These are phyloP conservation scores for Carex myosuroides DNA, from an alignment of 176 grass and related monocot genomes.

Conservation along the genomic window DNA sequence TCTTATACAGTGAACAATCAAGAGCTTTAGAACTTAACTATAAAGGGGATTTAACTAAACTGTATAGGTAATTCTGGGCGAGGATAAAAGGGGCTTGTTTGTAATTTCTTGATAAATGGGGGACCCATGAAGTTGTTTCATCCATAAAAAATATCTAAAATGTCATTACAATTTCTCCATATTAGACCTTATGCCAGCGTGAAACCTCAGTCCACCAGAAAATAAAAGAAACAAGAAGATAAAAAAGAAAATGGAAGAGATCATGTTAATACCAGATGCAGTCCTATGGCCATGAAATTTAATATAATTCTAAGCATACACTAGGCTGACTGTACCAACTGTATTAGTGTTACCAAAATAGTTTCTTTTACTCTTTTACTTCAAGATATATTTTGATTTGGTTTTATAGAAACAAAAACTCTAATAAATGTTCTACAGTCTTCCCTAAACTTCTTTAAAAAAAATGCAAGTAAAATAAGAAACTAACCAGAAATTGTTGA, in stretches of 20 bases:
- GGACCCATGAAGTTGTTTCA: background rate
- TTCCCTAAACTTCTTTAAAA: background rate
- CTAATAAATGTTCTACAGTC: background rate
- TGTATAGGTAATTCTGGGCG: background rate
- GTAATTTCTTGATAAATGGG: background rate
- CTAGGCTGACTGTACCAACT: background rate
- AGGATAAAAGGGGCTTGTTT: background rate
- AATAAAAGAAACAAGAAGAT: background rate
- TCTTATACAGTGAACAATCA: background rate
- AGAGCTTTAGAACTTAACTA: background rate
- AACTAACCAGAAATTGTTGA: slow-evolving; percentile 44
- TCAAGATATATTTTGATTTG: background rate
- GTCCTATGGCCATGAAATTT: background rate
- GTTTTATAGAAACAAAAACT: background rate
- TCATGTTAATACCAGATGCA: background rate
- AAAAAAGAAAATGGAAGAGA: background rate
- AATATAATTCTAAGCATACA: background rate
- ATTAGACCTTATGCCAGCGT: background rate
- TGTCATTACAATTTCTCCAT: background rate
- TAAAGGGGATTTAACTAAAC: background rate
- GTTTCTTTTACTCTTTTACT: background rate
- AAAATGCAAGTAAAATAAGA: background rate
- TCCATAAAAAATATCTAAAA: background rate
- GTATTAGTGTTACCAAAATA: background rate
- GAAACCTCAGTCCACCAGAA: background rate